Percentiles rank a stretch among this genome's conserved stretches.
phyloP scores from a whole-genome alignment of 345 rosid species.

The Balakata baccata region DNA sequence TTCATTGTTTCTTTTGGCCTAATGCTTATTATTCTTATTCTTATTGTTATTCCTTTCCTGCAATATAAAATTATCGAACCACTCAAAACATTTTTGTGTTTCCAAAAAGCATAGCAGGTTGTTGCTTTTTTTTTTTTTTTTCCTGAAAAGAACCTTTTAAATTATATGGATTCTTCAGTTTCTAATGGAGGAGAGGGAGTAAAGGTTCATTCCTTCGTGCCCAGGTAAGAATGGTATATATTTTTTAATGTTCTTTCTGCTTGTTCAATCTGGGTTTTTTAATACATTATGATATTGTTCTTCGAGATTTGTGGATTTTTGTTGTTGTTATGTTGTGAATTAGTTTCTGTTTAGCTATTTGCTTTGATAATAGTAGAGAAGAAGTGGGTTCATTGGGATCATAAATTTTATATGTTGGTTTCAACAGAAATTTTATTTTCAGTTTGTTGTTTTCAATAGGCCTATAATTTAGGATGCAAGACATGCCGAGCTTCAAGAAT shows the following conservation, averaged over 20 bases:
- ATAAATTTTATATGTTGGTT: neutral
- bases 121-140: neutral
- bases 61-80: neutral
- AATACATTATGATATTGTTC: neutral
- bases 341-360: neutral
- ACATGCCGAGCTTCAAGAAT: slow-evolving; percentile 10
- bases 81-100: neutral
- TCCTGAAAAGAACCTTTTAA: neutral
- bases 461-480: slow-evolving; percentile 19
- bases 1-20: slow-evolving; percentile 3
- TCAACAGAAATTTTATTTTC: neutral
- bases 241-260: neutral
- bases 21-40: no score
- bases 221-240: slow-evolving; percentile 25
- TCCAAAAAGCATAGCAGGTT: slow-evolving; percentile 14
- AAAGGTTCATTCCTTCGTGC: slow-evolving; percentile 28
- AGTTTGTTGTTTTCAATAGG: slow-evolving; percentile 19
- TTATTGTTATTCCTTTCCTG: neutral
- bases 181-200: slow-evolving; percentile 24
- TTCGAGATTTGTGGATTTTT: slow-evolving; percentile 1
- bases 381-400: neutral
- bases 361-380: no score
- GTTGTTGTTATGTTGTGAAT: neutral
- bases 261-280: neutral
- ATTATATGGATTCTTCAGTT: slow-evolving; percentile 24